Base-by-base conservation (phyloP, 1,284 basidiomycete genomes). In the Ceratobasidium sp. region DNA sequence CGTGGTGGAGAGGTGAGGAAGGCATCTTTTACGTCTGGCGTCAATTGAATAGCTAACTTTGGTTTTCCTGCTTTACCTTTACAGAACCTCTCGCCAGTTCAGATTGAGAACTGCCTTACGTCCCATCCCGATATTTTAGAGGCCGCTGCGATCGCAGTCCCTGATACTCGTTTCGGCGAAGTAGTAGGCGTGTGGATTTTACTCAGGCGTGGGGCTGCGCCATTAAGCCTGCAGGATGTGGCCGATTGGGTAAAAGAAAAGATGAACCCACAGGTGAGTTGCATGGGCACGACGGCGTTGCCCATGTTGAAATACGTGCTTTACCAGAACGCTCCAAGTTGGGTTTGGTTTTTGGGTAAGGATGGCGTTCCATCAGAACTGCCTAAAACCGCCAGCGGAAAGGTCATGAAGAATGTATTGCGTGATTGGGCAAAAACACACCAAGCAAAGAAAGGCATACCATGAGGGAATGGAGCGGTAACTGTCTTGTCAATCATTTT, bases 341-440 rank as follows among this genome's bases (percentile, higher is more conserved):
- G 93, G 92, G 90, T 96, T 1, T 96, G 95, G 93, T 94, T 95
- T 80, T 81, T 94, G 0, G 91, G 91, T 26, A 91, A 94, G 82
- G 90, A 92, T 39, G 90, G 89, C 4, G 85, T 86, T 7, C 85
- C 85, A 28, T 49, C 61, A 3, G 92, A 94, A 80, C 84, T 96
- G 13, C 95, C 95, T 0, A 95, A 94, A 87, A 97, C 95, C 6
- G 94, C 93, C 23, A 96, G 94, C 81, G 95, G 95, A 61, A 97
- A 97, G 85, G 91, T 97, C 53, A 90, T 91, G 91, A 96, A 96
- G 86, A 93, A 95, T 84, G 84, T 95, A 39, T 81, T 89, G 3
- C 84, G 89, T 15, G 82, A 84, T 53, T 87, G 88, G 87, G 73
- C 73, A 44, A 66, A 40, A 23, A 10, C 6, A 1, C 7, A 5